Evolutionary conservation across 2,329 filamentous ascomycete species (phyloP), one percentile per base, ranked within the genome.

Genomic region (Fusarium mexicanum): DNA sequence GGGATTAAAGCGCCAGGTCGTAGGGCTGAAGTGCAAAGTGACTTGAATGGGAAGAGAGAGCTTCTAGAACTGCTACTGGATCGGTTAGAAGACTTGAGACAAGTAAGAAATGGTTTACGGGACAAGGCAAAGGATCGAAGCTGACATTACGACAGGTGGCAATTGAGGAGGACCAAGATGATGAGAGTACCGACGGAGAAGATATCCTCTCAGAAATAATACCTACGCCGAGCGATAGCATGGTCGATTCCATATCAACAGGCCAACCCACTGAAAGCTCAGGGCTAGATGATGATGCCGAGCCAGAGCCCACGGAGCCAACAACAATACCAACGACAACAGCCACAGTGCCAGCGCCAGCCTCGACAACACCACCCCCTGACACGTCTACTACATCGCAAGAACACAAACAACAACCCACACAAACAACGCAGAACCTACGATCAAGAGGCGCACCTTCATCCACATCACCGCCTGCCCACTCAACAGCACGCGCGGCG

Each of bases 31-130:
- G 80, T 88, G 24, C 92, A 94, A 80, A 82, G 85, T 29, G 91
- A 93, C 70, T 84, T 96, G 38, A 87, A 89, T 69, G 83, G 84
- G 48, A 93, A 94, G 77, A 88, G 91, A 65, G 90, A 93, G 41
- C 80, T 90, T 10, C 86, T 95, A 59, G 92, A 93, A 76, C 85
- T 88, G 61, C 82, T 96, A 47, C 85, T 89, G 48, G 90, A 93
- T 75, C 86, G 91, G 43, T 81, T 96, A 71, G 85, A 90, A 67
- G 93, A 95, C 76, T 80, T 95, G 16, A 88, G 91, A 75, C 90
- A 93, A 74, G 86, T 93, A 76, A 37, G 74, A 37, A 76, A 35
- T 69, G 38, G 12, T 8, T 17, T 20, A 2, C 6, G 16, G 18
- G 4, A 14, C 20, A 20, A 24, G 10, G 22, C 35, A 9, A 14